phyloP scores from a whole-genome alignment of 805 yeast genomes.

The Nakazawaea ernobii region DNA sequence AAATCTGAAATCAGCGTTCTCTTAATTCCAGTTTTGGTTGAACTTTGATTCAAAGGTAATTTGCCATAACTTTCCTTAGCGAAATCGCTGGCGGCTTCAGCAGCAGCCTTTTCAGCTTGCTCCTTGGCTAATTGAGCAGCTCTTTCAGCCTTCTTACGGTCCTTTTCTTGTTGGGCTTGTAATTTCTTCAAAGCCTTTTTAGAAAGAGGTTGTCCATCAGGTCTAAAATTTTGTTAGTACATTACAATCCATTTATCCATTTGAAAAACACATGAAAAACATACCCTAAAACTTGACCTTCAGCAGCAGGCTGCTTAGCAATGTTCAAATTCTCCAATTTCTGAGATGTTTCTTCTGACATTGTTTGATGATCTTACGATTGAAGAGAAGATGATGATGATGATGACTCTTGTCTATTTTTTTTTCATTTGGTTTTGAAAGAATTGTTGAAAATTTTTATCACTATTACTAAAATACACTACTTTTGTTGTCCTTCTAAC shows the following conservation, averaged over 20 bases:
- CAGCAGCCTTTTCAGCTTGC: slow-evolving; percentile 68
- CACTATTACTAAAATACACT: not conserved
- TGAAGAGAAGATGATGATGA: not conserved
- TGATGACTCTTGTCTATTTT: not conserved
- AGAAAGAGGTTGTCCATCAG: slow-evolving; percentile 82
- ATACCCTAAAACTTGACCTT: slow-evolving; percentile 9
- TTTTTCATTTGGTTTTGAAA: not conserved
- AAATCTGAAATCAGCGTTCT: slow-evolving; percentile 57
- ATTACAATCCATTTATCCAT: not conserved
- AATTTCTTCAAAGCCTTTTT: slow-evolving; percentile 94
- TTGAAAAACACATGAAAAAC: not conserved
- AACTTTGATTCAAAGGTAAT: slow-evolving; percentile 78
- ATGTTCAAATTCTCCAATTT: slow-evolving; percentile 10
- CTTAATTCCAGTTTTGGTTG: slow-evolving; percentile 53
- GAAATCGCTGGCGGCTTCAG: slow-evolving; percentile 73
- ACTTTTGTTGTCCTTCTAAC: not conserved
- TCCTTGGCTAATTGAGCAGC: slow-evolving; percentile 85
- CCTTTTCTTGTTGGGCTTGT: slow-evolving; percentile 90
- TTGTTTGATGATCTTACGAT: not conserved
- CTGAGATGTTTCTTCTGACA: slow-evolving; percentile 7
- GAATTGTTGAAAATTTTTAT: not conserved
- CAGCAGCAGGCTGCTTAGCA: slow-evolving; percentile 2
- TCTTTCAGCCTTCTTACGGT: slow-evolving; percentile 84
- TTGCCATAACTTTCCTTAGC: slow-evolving; percentile 89
- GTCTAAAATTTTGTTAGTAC: slow-evolving; percentile 23